Base-by-base conservation (phyloP, 176 grass and related monocot species). In the Tillandsia leiboldiana region DNA sequence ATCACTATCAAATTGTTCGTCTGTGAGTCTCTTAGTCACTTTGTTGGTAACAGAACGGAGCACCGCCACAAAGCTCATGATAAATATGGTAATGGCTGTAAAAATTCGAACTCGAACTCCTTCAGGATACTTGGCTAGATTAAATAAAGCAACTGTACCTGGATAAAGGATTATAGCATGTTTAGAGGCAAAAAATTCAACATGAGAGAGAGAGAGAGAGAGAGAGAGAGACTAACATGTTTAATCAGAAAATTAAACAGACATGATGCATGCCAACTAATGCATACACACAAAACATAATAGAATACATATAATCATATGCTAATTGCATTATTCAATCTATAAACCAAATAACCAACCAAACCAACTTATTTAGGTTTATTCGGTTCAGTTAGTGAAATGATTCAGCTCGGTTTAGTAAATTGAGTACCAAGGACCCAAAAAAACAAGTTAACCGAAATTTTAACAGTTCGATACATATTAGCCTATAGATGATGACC, bases 11-110 rank as follows among this genome's bases (percentile, higher is more conserved):
- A 62, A 49, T 24, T 58, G 13, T 62, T 81, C 77, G 52, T 78
- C 70, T 13, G 87, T 63, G 29, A 99, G 22, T 56, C 42, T 93
- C 82, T 82, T 81, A 57, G 74, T 81, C 13, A 90, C 48, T 79
- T 67, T 67, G 51, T 73, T 84, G 26, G 70, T 67, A 63, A 80
- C 66, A 71, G 80, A 86, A 65, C 69, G 80, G 49, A 99, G 61
- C 53, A 93, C 67, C 65, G 78, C 59, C 63, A 87, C 67, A 73
- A 93, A 49, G 28, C 79, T 86, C 75, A 88, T 54, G 9, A 88
- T 71, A 54, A 93, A 68, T 57, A 87, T 67, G 64, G 87, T 75
- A 48, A 81, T 49, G 75, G 82, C 86, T 14, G 58, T 42, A 69
- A 81, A 6, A 66, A 89, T 78, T 77, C 66, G 84, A 79, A 67